Base-by-base conservation (phyloP, 495 filamentous ascomycete species). In the Talaromyces borbonicus region DNA sequence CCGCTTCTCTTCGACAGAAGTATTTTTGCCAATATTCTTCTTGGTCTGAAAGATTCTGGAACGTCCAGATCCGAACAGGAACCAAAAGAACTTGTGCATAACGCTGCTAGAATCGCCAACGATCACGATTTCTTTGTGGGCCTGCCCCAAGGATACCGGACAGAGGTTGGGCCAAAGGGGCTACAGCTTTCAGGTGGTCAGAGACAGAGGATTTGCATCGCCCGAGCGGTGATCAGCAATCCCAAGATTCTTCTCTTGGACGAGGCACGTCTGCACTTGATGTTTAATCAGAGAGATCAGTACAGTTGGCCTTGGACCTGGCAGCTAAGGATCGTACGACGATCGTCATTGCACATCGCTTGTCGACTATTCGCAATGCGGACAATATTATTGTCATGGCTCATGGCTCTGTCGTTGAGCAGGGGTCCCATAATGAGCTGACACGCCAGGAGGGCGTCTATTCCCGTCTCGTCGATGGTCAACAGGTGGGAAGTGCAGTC, bases 221-320 rank as follows among this genome's bases (percentile, higher is more conserved):
- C 73, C 5, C 53, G 73, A 40, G 65, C 66, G 35, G 37, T 78
- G 27, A 30, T 85, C 36, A 71, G 86, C 29, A 68, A 84, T 58
- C 78, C 86, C 39, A 75, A 79, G 62, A 64, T 86, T 29, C 66
- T 86, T 5, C 74, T 90, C 4, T 70, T 93, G 2, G 86, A 93
- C 47, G 87, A 93, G 60, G 87, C 86, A 93, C 86, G 7, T 83
- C 78, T 8, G 84, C 83, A 4, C 69, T 93, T 2, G 86, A 93
- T 64, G 83, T 79, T 0, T 84, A 90, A 56, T 83, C 77, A 1
- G 86, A 93, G 61, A 82, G 85, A 61, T 74, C 88, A 4, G 85
- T 93, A 9, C 86, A 93, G 57, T 81, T 74, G 4, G 85, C 85
- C 0, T 68, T 93, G 15, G 84, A 87, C 59, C 6, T 7, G 12